A percentile compares a stretch with the other conserved stretches of the same genome.
Conservation (phyloP, 139 green algal species). For the Closterium sp. region DNA sequence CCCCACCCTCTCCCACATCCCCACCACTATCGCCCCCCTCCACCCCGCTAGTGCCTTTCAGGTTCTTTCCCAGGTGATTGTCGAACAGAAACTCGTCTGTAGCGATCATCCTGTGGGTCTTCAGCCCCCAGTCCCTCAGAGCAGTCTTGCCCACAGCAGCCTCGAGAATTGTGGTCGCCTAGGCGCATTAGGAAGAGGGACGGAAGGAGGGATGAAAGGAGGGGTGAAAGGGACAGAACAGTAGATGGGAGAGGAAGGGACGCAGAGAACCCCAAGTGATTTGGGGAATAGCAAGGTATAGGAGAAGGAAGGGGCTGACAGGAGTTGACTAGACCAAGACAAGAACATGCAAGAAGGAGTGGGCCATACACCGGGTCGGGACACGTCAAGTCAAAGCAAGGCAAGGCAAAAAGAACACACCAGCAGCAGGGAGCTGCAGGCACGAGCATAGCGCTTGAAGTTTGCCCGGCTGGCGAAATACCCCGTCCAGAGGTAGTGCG, state of each 20-base stretch:
- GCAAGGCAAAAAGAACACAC: not conserved
- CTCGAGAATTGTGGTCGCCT: not conserved
- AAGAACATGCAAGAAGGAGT: no score
- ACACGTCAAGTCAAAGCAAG: not conserved
- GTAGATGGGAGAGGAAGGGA: not conserved
- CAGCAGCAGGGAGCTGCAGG: conserved; percentile 42
- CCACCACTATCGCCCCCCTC: not conserved
- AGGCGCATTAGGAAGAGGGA: not conserved
- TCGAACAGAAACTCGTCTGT: not conserved
- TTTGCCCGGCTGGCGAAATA: conserved; percentile 77
- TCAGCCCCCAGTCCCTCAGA: not conserved
- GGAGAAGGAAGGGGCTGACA: no score
- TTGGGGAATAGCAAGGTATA: no score
- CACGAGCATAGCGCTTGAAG: conserved; percentile 65
- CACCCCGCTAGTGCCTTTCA: conserved; percentile 16
- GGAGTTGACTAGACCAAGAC: no score
- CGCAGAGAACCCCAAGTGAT: no score
- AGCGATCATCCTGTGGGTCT: conserved; percentile 7
- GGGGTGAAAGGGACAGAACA: not conserved
- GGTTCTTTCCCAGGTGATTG: not conserved
- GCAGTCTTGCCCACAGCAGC: not conserved
- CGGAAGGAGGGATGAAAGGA: not conserved
- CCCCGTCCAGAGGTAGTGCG: conserved; percentile 84
- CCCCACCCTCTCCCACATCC: not conserved
- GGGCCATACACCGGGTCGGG: no score